Evolutionary conservation across 2,329 filamentous ascomycete genomes (phyloP), one percentile per base, ranked within the genome.

Genomic region (Exophiala sideris): DNA sequence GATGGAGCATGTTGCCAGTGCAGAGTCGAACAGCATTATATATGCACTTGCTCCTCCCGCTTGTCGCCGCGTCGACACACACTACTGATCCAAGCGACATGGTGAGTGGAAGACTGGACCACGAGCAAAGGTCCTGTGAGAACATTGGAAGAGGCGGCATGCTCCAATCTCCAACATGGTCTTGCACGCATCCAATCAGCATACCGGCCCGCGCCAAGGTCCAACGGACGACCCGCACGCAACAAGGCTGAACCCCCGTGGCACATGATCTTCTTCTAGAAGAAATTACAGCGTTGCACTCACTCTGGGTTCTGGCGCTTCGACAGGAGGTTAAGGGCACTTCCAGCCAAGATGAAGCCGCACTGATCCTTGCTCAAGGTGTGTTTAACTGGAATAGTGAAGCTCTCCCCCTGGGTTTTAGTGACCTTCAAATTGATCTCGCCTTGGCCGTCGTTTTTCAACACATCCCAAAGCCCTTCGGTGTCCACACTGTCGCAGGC

Each of bases 321-420:
- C 42, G 91, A 88, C 65, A 99, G 73, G 71, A 97, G 69, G 73
- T 99, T 99, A 74, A 99, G 72, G 39, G 94, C 94, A 71, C 90
- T 96, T 2, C 94, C 94, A 0, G 94, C 94, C 47, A 99, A 77
- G 61, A 99, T 89, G 68, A 97, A 99, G 0, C 81, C 85, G 57
- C 89, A 89, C 78, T 99, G 94, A 70, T 96, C 94, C 74, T 86
- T 82, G 68, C 85, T 95, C 58, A 99, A 79, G 10, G 89, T 89
- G 70, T 96, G 92, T 74, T 85, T 89, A n/a, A 91, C 91, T 45
- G 83, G 81, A 55, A 99, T 81, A 36, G 81, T 69, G 45, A 88
- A 71, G 70, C 83, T 81, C 68, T 87, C 82, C 7, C 88, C 88
- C 29, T 71, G 74, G 65, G 76, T 76, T 73, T 84, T 89, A 59